Percentiles rank a stretch among this genome's conserved stretches.
Evolutionary conservation across 1,139 yeast genomes (phyloP).

Genomic region (Candida pseudoviswanathii): DNA sequence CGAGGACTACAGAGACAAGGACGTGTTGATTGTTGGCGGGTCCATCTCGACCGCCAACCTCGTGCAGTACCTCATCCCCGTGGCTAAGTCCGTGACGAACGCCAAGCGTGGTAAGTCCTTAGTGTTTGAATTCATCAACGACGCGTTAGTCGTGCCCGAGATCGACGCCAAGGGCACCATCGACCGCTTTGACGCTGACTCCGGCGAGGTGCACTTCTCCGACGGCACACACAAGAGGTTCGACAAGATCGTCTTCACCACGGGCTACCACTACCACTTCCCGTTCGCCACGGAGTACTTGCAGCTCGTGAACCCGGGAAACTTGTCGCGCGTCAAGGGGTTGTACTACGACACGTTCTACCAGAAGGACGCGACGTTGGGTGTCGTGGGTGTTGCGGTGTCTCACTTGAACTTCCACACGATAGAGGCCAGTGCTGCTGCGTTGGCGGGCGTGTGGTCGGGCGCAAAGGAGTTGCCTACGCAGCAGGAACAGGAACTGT

Average conservation of each 20-base stretch:
- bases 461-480: slow-evolving; percentile 29
- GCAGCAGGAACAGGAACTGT: slow-evolving; percentile 28
- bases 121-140: slow-evolving; percentile 33
- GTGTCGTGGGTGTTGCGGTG: slow-evolving; percentile 40
- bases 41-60: slow-evolving; percentile 53
- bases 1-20: slow-evolving; percentile 43
- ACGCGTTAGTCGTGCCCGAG: slow-evolving; percentile 41
- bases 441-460: slow-evolving; percentile 51
- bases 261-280: slow-evolving; percentile 41
- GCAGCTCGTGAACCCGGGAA: slow-evolving; percentile 27
- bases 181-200: slow-evolving; percentile 25
- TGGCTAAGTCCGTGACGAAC: slow-evolving; percentile 38
- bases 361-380: slow-evolving; percentile 45
- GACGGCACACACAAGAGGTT: slow-evolving; percentile 27
- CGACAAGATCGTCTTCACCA: slow-evolving; percentile 35
- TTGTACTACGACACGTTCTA: slow-evolving; percentile 41
- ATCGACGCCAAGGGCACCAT: slow-evolving; percentile 33
- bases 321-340: slow-evolving; percentile 34
- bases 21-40: slow-evolving; percentile 52
- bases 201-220: slow-evolving; percentile 27
- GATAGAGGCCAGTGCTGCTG: slow-evolving; percentile 46
- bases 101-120: slow-evolving; percentile 37
- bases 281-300: slow-evolving; percentile 30
- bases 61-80: slow-evolving; percentile 50
- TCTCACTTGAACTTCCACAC: slow-evolving; percentile 44